phyloP scores from a whole-genome alignment of 228 moss, liverwort and hornwort genomes.

The Sphagnum fallax region DNA sequence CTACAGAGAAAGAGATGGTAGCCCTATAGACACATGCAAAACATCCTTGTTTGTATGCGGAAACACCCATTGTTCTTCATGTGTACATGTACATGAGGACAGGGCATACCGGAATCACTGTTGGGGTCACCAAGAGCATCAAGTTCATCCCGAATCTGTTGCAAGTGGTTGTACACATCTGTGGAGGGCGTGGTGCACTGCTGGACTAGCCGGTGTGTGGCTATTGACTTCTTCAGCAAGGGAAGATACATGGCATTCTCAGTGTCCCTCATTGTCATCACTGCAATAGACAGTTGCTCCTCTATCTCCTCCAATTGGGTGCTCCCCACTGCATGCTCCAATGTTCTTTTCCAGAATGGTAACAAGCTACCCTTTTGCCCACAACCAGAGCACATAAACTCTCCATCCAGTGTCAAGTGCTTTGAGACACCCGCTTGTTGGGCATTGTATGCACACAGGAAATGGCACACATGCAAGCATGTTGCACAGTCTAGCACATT shows the following conservation, averaged over 20 bases:
- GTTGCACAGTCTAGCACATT: conserved; percentile 19
- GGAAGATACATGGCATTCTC: conserved; percentile 2
- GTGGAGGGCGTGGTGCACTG: background rate
- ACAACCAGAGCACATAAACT: conserved; percentile 34
- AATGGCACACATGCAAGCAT: conserved; percentile 35
- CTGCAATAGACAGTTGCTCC: conserved; percentile 5
- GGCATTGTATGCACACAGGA: conserved; percentile 20
- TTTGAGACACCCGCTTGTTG: conserved; percentile 27
- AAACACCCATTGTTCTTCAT: background rate
- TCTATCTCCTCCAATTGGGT: background rate
- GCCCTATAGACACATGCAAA: background rate
- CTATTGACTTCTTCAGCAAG: conserved; percentile 1
- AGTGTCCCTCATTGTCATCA: conserved; percentile 4
- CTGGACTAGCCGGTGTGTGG: background rate
- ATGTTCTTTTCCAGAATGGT: conserved; percentile 21
- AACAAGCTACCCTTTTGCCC: conserved; percentile 16
- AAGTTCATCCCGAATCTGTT: conserved; percentile 5
- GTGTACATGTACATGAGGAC: background rate
- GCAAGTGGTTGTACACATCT: conserved; percentile 2
- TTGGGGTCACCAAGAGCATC: conserved; percentile 1
- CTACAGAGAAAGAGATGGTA: background rate
- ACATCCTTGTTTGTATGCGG: too few species aligned
- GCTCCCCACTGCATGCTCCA: conserved; percentile 11
- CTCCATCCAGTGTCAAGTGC: conserved; percentile 18
- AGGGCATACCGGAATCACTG: background rate